Base-by-base conservation (phyloP, 1,284 basidiomycete genomes). In the Trichosporon sp. region DNA sequence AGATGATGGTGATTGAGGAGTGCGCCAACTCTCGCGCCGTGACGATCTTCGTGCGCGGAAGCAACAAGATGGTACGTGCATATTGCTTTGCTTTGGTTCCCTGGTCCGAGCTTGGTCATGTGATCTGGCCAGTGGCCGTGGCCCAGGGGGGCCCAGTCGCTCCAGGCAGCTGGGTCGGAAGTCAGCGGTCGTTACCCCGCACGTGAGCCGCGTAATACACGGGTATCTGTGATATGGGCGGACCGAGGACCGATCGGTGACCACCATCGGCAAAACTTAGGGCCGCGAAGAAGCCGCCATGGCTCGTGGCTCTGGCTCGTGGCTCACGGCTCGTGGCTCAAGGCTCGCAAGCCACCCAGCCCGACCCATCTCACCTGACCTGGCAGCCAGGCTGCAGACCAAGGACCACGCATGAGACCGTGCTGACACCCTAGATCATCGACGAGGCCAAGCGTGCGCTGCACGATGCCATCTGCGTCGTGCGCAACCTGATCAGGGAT, bases 1-100 rank as follows among this genome's bases (percentile, higher is more conserved):
- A 96, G 84, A 99, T 99, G 96, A 86, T 99, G 65, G 90, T 99
- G 69, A 95, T 99, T 73, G 95, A 99, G 80, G 93, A 99, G 76
- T 98, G 95, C 74, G 95, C 95, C 60, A 99, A 99, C 81, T 88
- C 91, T 13, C 87, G 94, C 60, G 95, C 96, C 25, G 95, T 98
- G 44, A 99, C 95, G 8, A 89, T 99, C 72, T 99, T 99, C 75
- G 93, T 99, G 9, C 87, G 95, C 44, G 95, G 96, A 36, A 92
- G 90, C 76, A 99, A 99, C 84, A 99, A 99, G 84, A 99, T 99
- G 95, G 93, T 92, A 70, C 56, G 84, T 69, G 49, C 49, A 29
- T n/a, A n/a, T n/a, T n/a, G n/a, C n/a, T n/a, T n/a, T n/a, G n/a
- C n/a, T n/a, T n/a, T 13, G 14, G 10, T 21, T n/a, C 27, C 27